phyloP scores from a whole-genome alignment of 2,329 filamentous ascomycete species.

The Hirsutella rhossiliensis region DNA sequence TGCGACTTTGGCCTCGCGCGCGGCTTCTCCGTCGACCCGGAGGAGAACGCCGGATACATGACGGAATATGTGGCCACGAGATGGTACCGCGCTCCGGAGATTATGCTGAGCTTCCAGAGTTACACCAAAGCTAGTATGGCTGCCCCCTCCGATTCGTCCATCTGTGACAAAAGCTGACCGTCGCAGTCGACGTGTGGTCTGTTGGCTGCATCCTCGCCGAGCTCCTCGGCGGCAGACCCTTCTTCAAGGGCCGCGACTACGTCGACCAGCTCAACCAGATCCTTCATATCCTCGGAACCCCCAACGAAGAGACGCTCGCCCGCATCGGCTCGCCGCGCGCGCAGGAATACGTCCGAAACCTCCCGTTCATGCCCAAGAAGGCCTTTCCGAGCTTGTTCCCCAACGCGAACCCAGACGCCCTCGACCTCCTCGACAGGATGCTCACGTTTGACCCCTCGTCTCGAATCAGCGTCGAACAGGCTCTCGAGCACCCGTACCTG shows the following conservation, averaged over 20 bases:
- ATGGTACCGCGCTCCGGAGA: slow-evolving; percentile 92
- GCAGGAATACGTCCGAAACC: slow-evolving; percentile 95
- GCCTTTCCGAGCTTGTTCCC: slow-evolving; percentile 82
- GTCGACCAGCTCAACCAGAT: slow-evolving; percentile 99
- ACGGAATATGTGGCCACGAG: slow-evolving; percentile 97
- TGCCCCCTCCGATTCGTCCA: neutral
- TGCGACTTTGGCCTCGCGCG: slow-evolving; percentile 94
- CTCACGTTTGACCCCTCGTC: slow-evolving; percentile 90
- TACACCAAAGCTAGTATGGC: slow-evolving; percentile 97
- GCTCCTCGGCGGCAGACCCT: slow-evolving; percentile 86
- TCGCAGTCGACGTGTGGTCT: slow-evolving; percentile 91
- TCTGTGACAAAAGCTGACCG: neutral
- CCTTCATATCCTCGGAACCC: slow-evolving; percentile 91
- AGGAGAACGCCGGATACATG: slow-evolving; percentile 99
- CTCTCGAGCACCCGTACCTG: slow-evolving; percentile 91
- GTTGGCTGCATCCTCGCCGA: slow-evolving; percentile 97
- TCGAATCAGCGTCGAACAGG: slow-evolving; percentile 88
- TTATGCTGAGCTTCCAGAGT: slow-evolving; percentile 99
- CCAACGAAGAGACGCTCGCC: slow-evolving; percentile 85
- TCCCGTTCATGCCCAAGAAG: slow-evolving; percentile 90
- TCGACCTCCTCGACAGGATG: slow-evolving; percentile 94
- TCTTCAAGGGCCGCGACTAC: slow-evolving; percentile 99
- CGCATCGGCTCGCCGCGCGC: slow-evolving; percentile 92
- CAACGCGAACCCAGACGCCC: slow-evolving; percentile 87
- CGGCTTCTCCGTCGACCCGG: slow-evolving; percentile 92